These are phyloP conservation scores for Penicillium hordei DNA, from an alignment of 2,329 filamentous ascomycete genomes.

Conservation along the genomic window DNA sequence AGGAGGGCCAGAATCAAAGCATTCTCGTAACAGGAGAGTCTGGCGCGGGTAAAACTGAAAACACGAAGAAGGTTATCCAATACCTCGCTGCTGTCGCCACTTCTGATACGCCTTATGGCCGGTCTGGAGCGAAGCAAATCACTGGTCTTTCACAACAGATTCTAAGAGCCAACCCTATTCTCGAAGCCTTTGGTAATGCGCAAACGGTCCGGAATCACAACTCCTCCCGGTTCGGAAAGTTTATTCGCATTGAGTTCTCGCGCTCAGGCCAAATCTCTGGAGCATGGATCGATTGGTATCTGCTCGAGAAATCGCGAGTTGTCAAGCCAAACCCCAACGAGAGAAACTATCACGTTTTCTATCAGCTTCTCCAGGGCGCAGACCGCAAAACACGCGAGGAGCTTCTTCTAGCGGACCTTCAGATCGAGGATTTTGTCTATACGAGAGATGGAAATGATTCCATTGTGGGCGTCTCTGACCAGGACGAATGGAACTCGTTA, in stretches of 20 bases:
- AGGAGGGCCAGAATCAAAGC: constrained; percentile 94
- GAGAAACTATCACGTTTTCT: constrained; percentile 96
- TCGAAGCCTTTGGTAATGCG: constrained; percentile 97
- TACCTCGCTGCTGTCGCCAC: constrained; percentile 94
- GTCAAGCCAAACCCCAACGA: constrained; percentile 84
- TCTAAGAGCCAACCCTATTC: constrained; percentile 88
- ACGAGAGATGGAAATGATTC: constrained; percentile 88
- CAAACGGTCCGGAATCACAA: constrained; percentile 98
- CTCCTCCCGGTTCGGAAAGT: constrained; percentile 96
- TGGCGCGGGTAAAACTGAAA: constrained; percentile 96
- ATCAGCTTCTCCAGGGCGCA: constrained; percentile 87
- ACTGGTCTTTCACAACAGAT: constrained; percentile 96
- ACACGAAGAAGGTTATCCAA: constrained; percentile 99
- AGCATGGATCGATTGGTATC: constrained; percentile 97
- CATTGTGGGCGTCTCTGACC: constrained; percentile 86
- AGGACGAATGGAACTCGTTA: constrained; percentile 82
- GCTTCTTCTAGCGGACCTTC: constrained; percentile 71
- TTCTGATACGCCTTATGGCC: constrained; percentile 66
- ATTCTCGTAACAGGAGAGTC: constrained; percentile 98
- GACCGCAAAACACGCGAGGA: constrained; percentile 70
- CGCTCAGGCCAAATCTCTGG: constrained; percentile 86
- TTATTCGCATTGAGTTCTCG: constrained; percentile 95
- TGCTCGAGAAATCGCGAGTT: constrained; percentile 96
- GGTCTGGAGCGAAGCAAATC: constrained; percentile 64
- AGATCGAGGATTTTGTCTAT: constrained; percentile 86